These are phyloP conservation scores for Ophiostoma sp. DNA, from an alignment of 2,329 filamentous ascomycete genomes.

Conservation along the genomic window DNA sequence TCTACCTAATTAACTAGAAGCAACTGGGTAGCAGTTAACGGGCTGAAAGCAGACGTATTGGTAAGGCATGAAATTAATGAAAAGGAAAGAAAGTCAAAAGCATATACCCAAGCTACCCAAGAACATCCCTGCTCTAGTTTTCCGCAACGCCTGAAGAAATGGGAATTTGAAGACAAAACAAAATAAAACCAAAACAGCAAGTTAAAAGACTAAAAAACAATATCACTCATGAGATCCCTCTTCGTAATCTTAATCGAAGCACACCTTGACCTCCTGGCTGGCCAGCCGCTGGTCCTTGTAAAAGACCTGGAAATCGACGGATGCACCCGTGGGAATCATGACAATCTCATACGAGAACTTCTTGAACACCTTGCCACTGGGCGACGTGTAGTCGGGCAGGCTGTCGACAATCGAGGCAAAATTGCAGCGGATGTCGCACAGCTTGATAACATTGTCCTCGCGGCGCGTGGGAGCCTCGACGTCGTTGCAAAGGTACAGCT, in stretches of 20 bases:
- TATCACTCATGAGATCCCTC: not conserved
- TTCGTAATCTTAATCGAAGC: constrained; percentile 11
- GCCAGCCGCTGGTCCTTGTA: constrained; percentile 24
- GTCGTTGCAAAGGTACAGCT: constrained; percentile 26
- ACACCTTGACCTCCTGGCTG: constrained; percentile 22
- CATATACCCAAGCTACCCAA: not conserved
- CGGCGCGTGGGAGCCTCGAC: constrained; percentile 19
- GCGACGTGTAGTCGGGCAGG: constrained; percentile 24
- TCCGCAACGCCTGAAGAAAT: constrained; percentile 1
- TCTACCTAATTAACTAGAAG: not conserved
- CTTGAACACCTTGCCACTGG: constrained; percentile 20
- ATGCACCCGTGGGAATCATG: constrained; percentile 27
- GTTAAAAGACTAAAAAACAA: not conserved
- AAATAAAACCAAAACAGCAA: not conserved
- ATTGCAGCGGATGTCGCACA: constrained; percentile 26
- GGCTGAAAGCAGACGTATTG: not conserved
- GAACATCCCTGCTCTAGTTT: not conserved
- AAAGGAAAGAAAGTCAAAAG: not conserved
- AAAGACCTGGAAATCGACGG: constrained; percentile 24
- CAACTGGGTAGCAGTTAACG: not conserved
- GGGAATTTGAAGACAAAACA: not conserved
- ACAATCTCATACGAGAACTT: constrained; percentile 24
- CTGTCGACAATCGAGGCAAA: constrained; percentile 24
- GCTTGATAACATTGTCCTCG: constrained; percentile 21
- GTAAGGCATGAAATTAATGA: not conserved